Evolutionary conservation across 768 basidiomycete genomes (phyloP).

Genomic region (Cantharellus anzutake): DNA sequence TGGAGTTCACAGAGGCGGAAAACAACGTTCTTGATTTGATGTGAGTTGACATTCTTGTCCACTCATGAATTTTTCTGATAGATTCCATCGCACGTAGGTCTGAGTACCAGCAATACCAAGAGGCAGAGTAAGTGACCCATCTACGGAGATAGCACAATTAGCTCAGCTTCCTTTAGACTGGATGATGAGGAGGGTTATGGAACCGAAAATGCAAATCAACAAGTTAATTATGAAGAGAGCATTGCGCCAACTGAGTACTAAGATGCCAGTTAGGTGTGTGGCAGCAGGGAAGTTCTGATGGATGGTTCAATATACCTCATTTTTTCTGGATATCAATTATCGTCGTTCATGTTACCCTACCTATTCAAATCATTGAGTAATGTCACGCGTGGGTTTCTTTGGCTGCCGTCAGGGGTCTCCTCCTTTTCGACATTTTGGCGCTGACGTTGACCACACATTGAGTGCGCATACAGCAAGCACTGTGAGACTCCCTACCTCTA

Average conservation of each 20-base stretch:
- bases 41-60: constrained; percentile 26
- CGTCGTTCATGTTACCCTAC: too few relatives aligned
- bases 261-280: background rate
- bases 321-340: too few relatives aligned
- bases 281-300: background rate
- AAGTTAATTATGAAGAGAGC: constrained; percentile 8
- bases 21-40: constrained; percentile 65
- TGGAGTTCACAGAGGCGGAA: constrained; percentile 76
- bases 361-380: too few relatives aligned
- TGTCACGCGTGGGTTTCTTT: background rate
- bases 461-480: too few relatives aligned
- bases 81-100: constrained; percentile 26
- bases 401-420: background rate
- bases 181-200: constrained; percentile 5
- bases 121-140: constrained; percentile 6
- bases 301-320: too few relatives aligned
- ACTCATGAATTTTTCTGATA: constrained; percentile 6
- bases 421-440: background rate
- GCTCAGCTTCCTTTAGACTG: constrained; percentile 1
- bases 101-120: constrained; percentile 52
- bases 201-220: background rate
- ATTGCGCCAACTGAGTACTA: constrained; percentile 4
- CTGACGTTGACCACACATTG: too few relatives aligned
- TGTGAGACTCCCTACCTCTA: too few relatives aligned
- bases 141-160: background rate